These are phyloP conservation scores for Zygosaccharomyces rouxii DNA, from an alignment of 805 yeast genomes.

Conservation along the genomic window DNA sequence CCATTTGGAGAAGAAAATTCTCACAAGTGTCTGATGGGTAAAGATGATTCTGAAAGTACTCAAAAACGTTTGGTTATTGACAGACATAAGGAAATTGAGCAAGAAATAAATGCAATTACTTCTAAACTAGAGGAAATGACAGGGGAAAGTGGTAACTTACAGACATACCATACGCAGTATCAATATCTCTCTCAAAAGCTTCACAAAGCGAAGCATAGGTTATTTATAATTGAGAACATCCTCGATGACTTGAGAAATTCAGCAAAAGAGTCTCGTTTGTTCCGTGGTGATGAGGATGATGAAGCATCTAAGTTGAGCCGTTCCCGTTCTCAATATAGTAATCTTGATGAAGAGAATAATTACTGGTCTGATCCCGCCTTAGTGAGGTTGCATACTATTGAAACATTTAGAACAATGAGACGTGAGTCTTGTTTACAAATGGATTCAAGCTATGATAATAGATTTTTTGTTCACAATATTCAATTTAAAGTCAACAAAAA, in stretches of 20 bases:
- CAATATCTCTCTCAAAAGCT: slow-evolving; percentile 25
- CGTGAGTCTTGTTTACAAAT: slow-evolving; percentile 25
- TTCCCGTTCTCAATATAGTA: background rate
- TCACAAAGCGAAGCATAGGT: slow-evolving; percentile 33
- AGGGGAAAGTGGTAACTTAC: background rate
- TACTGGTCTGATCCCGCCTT: slow-evolving; percentile 5
- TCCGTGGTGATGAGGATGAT: slow-evolving; percentile 16
- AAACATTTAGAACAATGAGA: slow-evolving; percentile 33
- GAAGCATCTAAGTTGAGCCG: slow-evolving; percentile 14
- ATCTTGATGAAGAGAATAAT: slow-evolving; percentile 1
- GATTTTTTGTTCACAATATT: slow-evolving; percentile 54
- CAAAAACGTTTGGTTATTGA: slow-evolving; percentile 44
- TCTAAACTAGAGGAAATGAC: slow-evolving; percentile 10
- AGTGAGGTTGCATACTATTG: slow-evolving; percentile 24
- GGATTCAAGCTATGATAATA: slow-evolving; percentile 45
- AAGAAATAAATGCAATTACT: slow-evolving; percentile 32
- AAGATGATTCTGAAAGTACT: slow-evolving; percentile 50
- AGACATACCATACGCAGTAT: slow-evolving; percentile 12
- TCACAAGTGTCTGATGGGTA: slow-evolving; percentile 51
- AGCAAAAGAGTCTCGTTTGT: slow-evolving; percentile 16
- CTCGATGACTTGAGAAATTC: slow-evolving; percentile 32
- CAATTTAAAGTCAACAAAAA: slow-evolving; percentile 52
- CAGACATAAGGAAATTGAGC: slow-evolving; percentile 39
- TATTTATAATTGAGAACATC: slow-evolving; percentile 32
- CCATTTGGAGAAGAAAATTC: slow-evolving; percentile 59